Conservation (phyloP, 352 stramenopile species). For the Globisporangium iwayamae region DNA sequence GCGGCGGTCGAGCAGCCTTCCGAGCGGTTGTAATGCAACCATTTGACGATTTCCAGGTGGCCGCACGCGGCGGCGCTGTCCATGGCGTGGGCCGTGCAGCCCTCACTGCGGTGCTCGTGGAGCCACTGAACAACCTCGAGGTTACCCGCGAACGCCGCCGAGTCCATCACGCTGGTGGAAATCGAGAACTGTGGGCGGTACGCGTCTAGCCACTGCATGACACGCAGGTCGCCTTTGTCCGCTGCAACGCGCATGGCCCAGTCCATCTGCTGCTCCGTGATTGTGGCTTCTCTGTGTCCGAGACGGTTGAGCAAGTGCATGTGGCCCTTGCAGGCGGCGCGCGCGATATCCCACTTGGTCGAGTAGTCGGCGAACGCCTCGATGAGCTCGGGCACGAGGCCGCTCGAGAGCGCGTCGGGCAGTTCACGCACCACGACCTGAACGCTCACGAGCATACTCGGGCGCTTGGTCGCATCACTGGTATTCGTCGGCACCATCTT, state of each 20-base stretch:
- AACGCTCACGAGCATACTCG: slow-evolving; percentile 34
- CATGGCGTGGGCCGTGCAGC: slow-evolving; percentile 59
- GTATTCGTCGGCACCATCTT: neutral
- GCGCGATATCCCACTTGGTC: slow-evolving; percentile 4
- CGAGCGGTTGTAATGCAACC: slow-evolving; percentile 45
- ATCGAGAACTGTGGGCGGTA: slow-evolving; percentile 29
- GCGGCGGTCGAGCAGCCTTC: slow-evolving; percentile 59
- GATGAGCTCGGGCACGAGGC: slow-evolving; percentile 25
- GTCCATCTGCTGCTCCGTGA: slow-evolving; percentile 12
- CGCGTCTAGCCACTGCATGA: slow-evolving; percentile 36
- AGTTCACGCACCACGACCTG: slow-evolving; percentile 33
- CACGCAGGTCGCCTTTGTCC: slow-evolving; percentile 31
- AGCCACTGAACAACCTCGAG: slow-evolving; percentile 55
- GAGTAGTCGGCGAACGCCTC: slow-evolving; percentile 13
- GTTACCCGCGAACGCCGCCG: slow-evolving; percentile 56
- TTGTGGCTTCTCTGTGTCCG: neutral
- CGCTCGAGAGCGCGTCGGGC: slow-evolving; percentile 25
- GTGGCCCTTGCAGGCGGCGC: slow-evolving; percentile 10
- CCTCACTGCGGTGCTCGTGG: slow-evolving; percentile 47
- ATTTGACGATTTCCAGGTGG: slow-evolving; percentile 51
- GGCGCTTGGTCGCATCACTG: neutral
- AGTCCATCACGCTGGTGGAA: slow-evolving; percentile 58
- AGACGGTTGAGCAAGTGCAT: slow-evolving; percentile 11
- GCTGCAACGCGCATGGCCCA: slow-evolving; percentile 36
- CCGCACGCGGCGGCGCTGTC: slow-evolving; percentile 50